Base-by-base conservation (phyloP, 2,329 filamentous ascomycete species). In the Talaromyces sp. region DNA sequence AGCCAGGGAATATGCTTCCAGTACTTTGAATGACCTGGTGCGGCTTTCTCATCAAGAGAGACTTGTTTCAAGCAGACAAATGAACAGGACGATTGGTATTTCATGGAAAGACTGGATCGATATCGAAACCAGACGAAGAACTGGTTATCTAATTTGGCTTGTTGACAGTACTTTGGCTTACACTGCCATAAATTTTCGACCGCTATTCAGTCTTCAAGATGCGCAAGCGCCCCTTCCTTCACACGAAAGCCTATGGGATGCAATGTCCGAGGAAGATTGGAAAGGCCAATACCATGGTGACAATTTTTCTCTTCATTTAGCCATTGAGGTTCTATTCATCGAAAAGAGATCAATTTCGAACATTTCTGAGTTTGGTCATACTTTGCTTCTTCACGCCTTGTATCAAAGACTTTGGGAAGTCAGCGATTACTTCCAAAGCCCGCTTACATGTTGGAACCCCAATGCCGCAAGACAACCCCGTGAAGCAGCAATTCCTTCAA, bases 371-470 rank as follows among this genome's bases (percentile, higher is more conserved):
- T 82, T 85, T 65, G 80, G 80, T 39, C 78, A 82, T 11, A 76
- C 81, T 27, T 71, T 85, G 9, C 74, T 83, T 19, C 78, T 85
- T 27, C 82, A 84, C 69, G 82, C 81, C 5, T 75, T 85, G 9
- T 84, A 82, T 63, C 79, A 79, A 31, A 76, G 82, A 45, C 81
- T 80, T 59, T 83, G 81, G 79, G 80, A 84, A 63, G 79, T 85
- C 1, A 77, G 79, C 13, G 73, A 76, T 17, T 82, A 82, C 60
- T 79, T 80, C 58, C 75, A 73, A 45, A 75, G 80, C 25, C 80
- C 79, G 0, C 75, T 85, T 0, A 80, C 80, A 2, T 79, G 78
- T 61, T 82, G 79, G 79, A 77, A 75, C 13, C 80, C 80, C 10
- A 81, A 78, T 19, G 80, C 75, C 22, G 77, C 74, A 61, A 80